Evolutionary conservation across 768 basidiomycete genomes (phyloP).

Genomic region (Mycena pura): DNA sequence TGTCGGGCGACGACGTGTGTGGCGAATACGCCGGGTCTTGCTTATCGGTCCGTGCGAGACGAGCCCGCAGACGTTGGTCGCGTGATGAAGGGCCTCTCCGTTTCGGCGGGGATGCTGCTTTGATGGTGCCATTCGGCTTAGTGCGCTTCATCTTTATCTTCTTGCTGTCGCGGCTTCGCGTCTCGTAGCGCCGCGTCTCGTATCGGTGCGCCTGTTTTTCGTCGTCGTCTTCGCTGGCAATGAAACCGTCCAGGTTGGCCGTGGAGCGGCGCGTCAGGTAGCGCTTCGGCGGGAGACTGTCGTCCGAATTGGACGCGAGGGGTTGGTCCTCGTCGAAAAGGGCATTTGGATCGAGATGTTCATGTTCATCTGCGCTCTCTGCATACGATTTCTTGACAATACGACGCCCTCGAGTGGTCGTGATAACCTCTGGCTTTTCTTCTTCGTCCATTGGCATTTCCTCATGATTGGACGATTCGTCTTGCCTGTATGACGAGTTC

Average conservation of each 20-base stretch:
- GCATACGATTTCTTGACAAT: constrained; percentile 47
- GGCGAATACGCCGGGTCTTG: constrained; percentile 60
- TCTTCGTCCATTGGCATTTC: constrained; percentile 41
- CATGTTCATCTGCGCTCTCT: constrained; percentile 56
- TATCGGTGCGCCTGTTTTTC: too few relatives aligned
- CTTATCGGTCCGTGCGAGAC: constrained; percentile 52
- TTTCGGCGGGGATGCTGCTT: constrained; percentile 19
- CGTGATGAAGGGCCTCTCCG: constrained; percentile 18
- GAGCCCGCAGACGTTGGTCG: constrained; percentile 48
- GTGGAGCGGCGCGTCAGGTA: constrained; percentile 24
- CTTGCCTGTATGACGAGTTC: constrained; percentile 58
- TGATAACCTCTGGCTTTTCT: constrained; percentile 30
- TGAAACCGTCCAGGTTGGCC: constrained; percentile 39
- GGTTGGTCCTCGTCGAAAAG: constrained; percentile 34
- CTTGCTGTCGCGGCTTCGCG: constrained; percentile 48
- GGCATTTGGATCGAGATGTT: constrained; percentile 34
- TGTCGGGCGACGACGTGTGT: constrained; percentile 47
- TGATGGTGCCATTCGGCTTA: constrained; percentile 19
- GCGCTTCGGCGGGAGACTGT: constrained; percentile 26
- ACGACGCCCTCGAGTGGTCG: constrained; percentile 46
- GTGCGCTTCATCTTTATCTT: constrained; percentile 32
- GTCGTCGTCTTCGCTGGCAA: constrained; percentile 55
- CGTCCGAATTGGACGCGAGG: constrained; percentile 27
- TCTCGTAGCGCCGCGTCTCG: constrained; percentile 45
- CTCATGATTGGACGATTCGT: constrained; percentile 50